phyloP scores from a whole-genome alignment of 768 basidiomycete genomes.

The Wakefieldia striispora region DNA sequence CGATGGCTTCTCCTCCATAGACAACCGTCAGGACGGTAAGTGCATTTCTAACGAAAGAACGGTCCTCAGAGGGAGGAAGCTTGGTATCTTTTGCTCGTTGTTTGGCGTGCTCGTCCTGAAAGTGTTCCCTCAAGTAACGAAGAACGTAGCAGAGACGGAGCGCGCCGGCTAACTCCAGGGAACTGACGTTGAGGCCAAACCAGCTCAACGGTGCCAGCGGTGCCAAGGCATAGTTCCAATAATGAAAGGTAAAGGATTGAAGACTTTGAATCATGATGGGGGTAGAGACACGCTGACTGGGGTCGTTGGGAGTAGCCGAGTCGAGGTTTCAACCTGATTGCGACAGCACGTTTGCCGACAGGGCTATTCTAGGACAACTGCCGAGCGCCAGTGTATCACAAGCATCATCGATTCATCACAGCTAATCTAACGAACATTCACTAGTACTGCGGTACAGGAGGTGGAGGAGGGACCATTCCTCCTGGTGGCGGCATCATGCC shows the following conservation, averaged over 20 bases:
- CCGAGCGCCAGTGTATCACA: not conserved
- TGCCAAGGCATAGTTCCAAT: conserved; percentile 45
- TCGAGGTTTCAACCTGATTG: not conserved
- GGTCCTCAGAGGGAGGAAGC: conserved; percentile 39
- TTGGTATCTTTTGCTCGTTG: conserved; percentile 34
- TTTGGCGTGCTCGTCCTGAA: conserved; percentile 43
- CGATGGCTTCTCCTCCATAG: conserved; percentile 75
- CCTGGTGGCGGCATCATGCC: conserved; percentile 36
- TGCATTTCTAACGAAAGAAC: conserved; percentile 57
- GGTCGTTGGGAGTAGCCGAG: no score
- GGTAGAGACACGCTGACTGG: not conserved
- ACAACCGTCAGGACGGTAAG: conserved; percentile 64
- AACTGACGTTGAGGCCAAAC: conserved; percentile 57
- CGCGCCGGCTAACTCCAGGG: conserved; percentile 66
- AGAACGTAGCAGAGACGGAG: conserved; percentile 68
- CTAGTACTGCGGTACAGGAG: conserved; percentile 18
- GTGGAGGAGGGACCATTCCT: conserved; percentile 14
- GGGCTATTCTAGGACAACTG: not conserved
- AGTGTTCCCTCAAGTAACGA: conserved; percentile 60
- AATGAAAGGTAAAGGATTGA: conserved; percentile 47
- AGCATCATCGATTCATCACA: not conserved
- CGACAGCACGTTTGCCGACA: conserved; percentile 1
- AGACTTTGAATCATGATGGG: conserved; percentile 30
- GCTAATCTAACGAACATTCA: conserved; percentile 7
- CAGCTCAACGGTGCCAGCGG: conserved; percentile 67